Evolutionary conservation across 768 basidiomycete genomes (phyloP).

Genomic region (Agrocybe praecox): DNA sequence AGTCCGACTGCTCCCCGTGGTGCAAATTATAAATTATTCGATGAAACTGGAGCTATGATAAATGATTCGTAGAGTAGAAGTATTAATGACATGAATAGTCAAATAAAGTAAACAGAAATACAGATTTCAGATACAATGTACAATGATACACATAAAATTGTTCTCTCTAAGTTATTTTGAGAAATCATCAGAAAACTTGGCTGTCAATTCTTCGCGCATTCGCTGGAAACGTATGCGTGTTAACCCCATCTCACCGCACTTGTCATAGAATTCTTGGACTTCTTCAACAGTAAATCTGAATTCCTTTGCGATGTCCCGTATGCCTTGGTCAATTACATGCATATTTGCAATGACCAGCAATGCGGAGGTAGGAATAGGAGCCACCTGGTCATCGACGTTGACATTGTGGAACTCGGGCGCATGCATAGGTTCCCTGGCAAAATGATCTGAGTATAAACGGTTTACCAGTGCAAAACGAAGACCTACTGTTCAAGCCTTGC

Average conservation of each 20-base stretch:
- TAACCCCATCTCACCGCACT: slow-evolving; percentile 67
- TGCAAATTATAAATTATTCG: slow-evolving; percentile 66
- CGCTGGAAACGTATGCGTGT: slow-evolving; percentile 66
- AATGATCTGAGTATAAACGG: not conserved
- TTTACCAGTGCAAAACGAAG: not conserved
- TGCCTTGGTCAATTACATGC: slow-evolving; percentile 68
- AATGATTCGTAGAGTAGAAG: not conserved
- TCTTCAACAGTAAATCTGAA: slow-evolving; percentile 75
- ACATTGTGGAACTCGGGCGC: slow-evolving; percentile 3
- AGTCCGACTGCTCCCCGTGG: slow-evolving; percentile 85
- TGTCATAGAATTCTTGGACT: slow-evolving; percentile 78
- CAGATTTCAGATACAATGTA: too few species aligned
- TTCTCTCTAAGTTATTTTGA: slow-evolving; percentile 13
- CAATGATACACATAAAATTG: not conserved
- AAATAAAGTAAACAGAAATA: not conserved
- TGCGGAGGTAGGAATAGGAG: slow-evolving; percentile 29
- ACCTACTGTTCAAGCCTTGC: slow-evolving; percentile 40
- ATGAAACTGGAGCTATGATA: slow-evolving; percentile 42
- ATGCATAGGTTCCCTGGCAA: not conserved
- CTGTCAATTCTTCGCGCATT: slow-evolving; percentile 58
- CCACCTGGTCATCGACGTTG: slow-evolving; percentile 10
- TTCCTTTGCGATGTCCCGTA: slow-evolving; percentile 67
- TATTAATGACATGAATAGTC: not conserved
- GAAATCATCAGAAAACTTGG: slow-evolving; percentile 33
- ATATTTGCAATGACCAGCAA: slow-evolving; percentile 42